Base-by-base conservation (phyloP, 345 rosid genomes). In the Pugionium dolabratum region DNA sequence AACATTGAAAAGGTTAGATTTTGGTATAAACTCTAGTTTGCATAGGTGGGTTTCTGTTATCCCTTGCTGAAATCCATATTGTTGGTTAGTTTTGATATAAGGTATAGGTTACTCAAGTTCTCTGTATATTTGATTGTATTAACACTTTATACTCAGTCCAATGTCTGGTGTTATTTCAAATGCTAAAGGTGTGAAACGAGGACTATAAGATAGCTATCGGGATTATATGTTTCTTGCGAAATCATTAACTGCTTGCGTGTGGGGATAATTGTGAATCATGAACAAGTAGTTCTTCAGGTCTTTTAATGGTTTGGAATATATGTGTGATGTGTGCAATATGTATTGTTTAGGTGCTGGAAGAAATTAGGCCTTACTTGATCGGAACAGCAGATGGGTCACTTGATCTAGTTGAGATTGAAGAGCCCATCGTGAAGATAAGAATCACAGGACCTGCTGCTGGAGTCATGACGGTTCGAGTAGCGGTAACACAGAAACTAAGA, bases 371-470 rank as follows among this genome's bases (percentile, higher is more conserved):
- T 0, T 94, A 88, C 82, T 92, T 94, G 47, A 90, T 90, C 18
- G 99, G 96, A 47, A 87, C 92, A 43, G 91, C 99, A 34, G 97
- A 96, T 59, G 99, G 99, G 30, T 82, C 95, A 31, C 91, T 94
- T 41, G 96, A 94, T 52, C 79, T 94, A 4, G 97, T 90, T 75
- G 78, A 80, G 41, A 94, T 90, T 1, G 96, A 83, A 35, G 99
- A 88, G 59, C 96, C 99, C 1, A 90, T 90, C 25, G 97, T 80
- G 50, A 94, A 94, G 78, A 76, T 90, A 53, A 78, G 85, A 78
- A 82, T 94, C 66, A 79, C 95, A 4, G 99, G 97, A 47, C 99
- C 99, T 61, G 99, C 97, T 6, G 96, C 99, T 0, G 96, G 92
- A 32, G 96, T 94, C 58, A 88, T 94, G 99, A 94, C 97, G 1